Conservation (phyloP, 2,329 filamentous ascomycete genomes). For the Colletotrichum sansevieriae region DNA sequence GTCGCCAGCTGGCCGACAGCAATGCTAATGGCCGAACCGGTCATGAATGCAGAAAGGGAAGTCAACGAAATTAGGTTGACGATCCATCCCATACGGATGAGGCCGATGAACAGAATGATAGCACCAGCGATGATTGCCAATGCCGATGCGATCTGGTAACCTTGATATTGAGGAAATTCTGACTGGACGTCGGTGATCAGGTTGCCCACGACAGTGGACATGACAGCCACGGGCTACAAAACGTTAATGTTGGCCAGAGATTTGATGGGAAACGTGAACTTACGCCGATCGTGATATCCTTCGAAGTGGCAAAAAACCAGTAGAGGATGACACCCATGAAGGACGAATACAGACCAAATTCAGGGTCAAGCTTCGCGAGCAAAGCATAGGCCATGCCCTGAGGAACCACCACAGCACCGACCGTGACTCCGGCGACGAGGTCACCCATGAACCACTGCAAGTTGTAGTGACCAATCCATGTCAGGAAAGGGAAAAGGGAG, state of each 20-base stretch:
- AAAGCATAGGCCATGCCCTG: slow-evolving; percentile 96
- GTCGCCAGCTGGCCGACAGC: slow-evolving; percentile 84
- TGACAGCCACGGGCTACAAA: slow-evolving; percentile 86
- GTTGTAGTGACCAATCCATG: slow-evolving; percentile 94
- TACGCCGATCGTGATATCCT: slow-evolving; percentile 97
- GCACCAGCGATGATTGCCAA: slow-evolving; percentile 82
- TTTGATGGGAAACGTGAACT: slow-evolving; percentile 52
- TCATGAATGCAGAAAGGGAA: slow-evolving; percentile 96
- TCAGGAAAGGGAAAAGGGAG: slow-evolving; percentile 86
- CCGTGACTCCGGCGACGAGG: slow-evolving; percentile 79
- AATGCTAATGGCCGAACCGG: slow-evolving; percentile 92
- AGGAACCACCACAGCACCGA: slow-evolving; percentile 83
- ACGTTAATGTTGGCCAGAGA: slow-evolving; percentile 23
- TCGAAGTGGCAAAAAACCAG: slow-evolving; percentile 98
- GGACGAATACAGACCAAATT: slow-evolving; percentile 93
- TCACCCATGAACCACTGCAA: slow-evolving; percentile 90
- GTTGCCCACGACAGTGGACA: slow-evolving; percentile 90
- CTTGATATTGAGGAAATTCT: slow-evolving; percentile 67
- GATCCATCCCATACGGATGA: slow-evolving; percentile 87
- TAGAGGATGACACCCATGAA: slow-evolving; percentile 97
- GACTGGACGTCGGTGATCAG: slow-evolving; percentile 76
- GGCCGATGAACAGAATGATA: slow-evolving; percentile 83
- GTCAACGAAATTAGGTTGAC: slow-evolving; percentile 93
- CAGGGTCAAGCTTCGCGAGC: slow-evolving; percentile 81
- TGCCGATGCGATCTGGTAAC: slow-evolving; percentile 80